These are phyloP conservation scores for Anthoceros angustus DNA, from an alignment of 225 moss, liverwort and hornwort genomes.

Conservation along the genomic window DNA sequence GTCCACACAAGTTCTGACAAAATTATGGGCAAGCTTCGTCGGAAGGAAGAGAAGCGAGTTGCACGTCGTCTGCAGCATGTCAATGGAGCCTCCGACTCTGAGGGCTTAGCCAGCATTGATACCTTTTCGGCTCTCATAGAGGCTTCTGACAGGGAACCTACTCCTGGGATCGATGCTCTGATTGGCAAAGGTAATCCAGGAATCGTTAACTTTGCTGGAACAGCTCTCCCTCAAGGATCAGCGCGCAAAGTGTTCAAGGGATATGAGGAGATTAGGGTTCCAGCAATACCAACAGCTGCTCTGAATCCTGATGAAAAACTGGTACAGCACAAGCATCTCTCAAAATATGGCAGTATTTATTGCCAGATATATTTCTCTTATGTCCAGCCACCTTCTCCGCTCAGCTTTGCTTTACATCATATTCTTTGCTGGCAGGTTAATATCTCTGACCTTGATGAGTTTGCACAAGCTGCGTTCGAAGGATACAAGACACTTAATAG, in stretches of 20 bases:
- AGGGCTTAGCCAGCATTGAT: slow-evolving; percentile 69
- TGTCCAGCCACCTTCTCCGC: background rate
- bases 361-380: background rate
- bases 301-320: slow-evolving; percentile 63
- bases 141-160: slow-evolving; percentile 47
- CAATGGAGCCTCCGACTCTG: slow-evolving; percentile 64
- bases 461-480: slow-evolving; percentile 82
- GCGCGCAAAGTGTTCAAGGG: slow-evolving; percentile 65
- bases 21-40: slow-evolving; percentile 78
- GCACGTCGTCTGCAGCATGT: slow-evolving; percentile 53
- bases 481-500: slow-evolving; percentile 78
- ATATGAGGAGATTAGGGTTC: slow-evolving; percentile 95
- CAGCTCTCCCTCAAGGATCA: slow-evolving; percentile 67
- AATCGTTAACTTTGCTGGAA: slow-evolving; percentile 37
- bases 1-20: slow-evolving; percentile 75
- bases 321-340: slow-evolving; percentile 20
- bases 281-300: slow-evolving; percentile 62
- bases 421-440: slow-evolving; percentile 36
- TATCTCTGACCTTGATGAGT: slow-evolving; percentile 78
- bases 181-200: slow-evolving; percentile 70
- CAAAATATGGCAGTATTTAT: background rate
- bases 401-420: background rate
- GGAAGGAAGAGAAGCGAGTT: slow-evolving; percentile 84
- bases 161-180: slow-evolving; percentile 40
- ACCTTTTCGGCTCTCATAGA: slow-evolving; percentile 79